A percentile compares a stretch with the other conserved stretches of the same genome.
These are phyloP conservation scores for Linnemannia elongata DNA, from an alignment of 192 early-diverging fungal genomes.

Conservation along the genomic window DNA sequence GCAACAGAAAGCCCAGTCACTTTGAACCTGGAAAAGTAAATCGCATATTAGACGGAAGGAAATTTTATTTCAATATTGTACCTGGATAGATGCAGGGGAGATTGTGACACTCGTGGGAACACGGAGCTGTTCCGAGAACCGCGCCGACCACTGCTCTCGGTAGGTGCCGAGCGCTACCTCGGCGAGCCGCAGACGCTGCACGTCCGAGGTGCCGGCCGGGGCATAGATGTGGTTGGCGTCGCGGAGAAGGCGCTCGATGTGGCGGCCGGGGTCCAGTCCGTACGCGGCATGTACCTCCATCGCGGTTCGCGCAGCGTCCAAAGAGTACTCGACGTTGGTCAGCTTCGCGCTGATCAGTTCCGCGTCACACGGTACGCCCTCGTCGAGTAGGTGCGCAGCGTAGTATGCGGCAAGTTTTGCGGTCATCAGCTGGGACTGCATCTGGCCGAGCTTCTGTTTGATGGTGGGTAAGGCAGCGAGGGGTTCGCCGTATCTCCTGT, in stretches of 20 bases:
- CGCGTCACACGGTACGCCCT: not conserved
- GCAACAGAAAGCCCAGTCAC: not conserved
- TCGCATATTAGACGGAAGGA: not conserved
- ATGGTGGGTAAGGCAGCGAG: not conserved
- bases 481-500: not conserved
- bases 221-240: conserved; percentile 14
- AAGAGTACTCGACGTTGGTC: conserved; percentile 9
- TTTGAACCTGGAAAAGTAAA: not conserved
- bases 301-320: conserved; percentile 10
- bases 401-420: conserved; percentile 4
- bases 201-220: conserved; percentile 6
- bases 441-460: conserved; percentile 10
- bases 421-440: conserved; percentile 14
- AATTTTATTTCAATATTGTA: not conserved
- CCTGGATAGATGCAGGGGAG: not conserved
- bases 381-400: conserved; percentile 1
- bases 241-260: conserved; percentile 8
- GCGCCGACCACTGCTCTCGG: conserved; percentile 1
- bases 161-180: conserved; percentile 13
- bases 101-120: not conserved
- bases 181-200: conserved; percentile 10
- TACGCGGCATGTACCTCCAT: conserved; percentile 6
- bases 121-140: not conserved
- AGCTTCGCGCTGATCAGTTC: conserved; percentile 11
- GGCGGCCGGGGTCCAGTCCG: conserved; percentile 5